These are phyloP conservation scores for Globisporangium spinosum DNA, from an alignment of 352 stramenopile species.

Conservation along the genomic window DNA sequence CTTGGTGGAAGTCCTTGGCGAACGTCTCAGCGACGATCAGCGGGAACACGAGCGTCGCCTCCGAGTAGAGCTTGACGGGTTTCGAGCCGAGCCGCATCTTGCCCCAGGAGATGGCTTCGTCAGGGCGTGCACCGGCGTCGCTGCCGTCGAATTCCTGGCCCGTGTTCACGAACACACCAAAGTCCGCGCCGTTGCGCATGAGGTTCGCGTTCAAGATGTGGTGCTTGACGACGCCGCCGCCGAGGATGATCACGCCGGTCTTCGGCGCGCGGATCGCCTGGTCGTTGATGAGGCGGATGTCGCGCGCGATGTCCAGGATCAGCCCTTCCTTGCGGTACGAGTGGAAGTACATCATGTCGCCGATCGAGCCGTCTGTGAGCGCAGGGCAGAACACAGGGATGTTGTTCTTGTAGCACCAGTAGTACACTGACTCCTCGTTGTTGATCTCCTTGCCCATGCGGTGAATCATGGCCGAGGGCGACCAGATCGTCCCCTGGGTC, in stretches of 20 bases:
- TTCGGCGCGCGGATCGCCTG: constrained; percentile 92
- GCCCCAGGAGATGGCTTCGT: constrained; percentile 99
- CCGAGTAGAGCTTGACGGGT: constrained; percentile 96
- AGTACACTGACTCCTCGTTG: constrained; percentile 98
- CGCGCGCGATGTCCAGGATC: constrained; percentile 95
- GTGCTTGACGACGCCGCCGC: constrained; percentile 98
- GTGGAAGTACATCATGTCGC: constrained; percentile 99
- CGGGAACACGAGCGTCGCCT: constrained; percentile 98
- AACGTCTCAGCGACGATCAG: constrained; percentile 99
- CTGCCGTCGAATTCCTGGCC: constrained; percentile 98
- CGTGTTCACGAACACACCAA: constrained; percentile 99
- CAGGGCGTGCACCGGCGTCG: constrained; percentile 95
- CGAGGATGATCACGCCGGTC: constrained; percentile 98
- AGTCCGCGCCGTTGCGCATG: constrained; percentile 99
- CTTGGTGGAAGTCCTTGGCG: constrained; percentile 89
- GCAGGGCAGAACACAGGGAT: constrained; percentile 99
- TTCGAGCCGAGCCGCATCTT: constrained; percentile 95
- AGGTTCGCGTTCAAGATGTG: constrained; percentile 99
- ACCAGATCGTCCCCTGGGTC: constrained; percentile 89
- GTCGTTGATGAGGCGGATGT: constrained; percentile 98
- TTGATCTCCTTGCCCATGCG: constrained; percentile 97
- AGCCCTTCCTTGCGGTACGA: constrained; percentile 98
- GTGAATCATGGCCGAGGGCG: constrained; percentile 97
- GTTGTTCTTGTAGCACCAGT: constrained; percentile 99
- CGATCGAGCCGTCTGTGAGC: constrained; percentile 98